These are phyloP conservation scores for Priceomyces castillae DNA, from an alignment of 805 yeast genomes.

Conservation along the genomic window DNA sequence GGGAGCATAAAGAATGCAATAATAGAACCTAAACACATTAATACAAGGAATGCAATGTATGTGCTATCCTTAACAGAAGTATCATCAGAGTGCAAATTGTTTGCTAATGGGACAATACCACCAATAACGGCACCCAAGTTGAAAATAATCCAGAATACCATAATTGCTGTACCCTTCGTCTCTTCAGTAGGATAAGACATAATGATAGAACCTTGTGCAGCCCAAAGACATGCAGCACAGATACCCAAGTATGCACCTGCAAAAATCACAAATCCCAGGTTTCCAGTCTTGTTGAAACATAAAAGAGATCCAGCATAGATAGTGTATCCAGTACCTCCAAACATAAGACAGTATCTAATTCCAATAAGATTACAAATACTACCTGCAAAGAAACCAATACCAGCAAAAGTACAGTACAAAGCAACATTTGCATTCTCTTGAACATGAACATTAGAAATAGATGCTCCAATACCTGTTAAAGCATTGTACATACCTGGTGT, in stretches of 20 bases:
- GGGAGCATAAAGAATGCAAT: conserved; percentile 50
- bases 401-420: conserved; percentile 52
- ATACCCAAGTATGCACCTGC: conserved; percentile 58
- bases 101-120: conserved; percentile 53
- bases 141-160: conserved; percentile 60
- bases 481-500: conserved; percentile 57
- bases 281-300: conserved; percentile 44
- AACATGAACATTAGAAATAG: conserved; percentile 38
- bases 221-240: conserved; percentile 56
- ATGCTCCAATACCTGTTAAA: conserved; percentile 49
- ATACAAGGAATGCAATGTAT: conserved; percentile 51
- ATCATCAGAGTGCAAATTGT: conserved; percentile 41
- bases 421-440: conserved; percentile 53
- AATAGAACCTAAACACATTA: conserved; percentile 47
- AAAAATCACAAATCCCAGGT: conserved; percentile 51
- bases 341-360: conserved; percentile 39
- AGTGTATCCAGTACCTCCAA: conserved; percentile 57
- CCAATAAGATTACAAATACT: conserved; percentile 52
- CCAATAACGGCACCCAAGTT: conserved; percentile 64
- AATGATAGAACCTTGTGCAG: conserved; percentile 56
- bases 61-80: conserved; percentile 46
- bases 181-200: conserved; percentile 57
- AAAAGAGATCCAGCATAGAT: conserved; percentile 53
- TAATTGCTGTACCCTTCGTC: conserved; percentile 51
- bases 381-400: conserved; percentile 58